Base-by-base conservation (phyloP, 2,329 filamentous ascomycete species). In the Gnomoniopsis smithogilvyi region DNA sequence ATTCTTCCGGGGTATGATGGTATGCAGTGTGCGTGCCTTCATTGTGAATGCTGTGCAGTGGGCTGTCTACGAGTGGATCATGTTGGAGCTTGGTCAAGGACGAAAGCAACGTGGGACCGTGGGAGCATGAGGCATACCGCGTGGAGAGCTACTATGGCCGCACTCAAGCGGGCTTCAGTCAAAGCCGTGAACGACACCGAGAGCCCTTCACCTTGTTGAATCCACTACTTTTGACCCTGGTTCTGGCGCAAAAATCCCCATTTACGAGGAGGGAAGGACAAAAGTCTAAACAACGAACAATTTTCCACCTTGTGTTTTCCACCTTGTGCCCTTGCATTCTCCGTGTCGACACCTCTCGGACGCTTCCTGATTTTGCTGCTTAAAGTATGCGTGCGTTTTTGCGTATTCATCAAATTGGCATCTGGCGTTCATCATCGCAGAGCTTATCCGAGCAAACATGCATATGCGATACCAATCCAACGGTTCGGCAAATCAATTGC, bases 1-100 rank as follows among this genome's bases (percentile, higher is more conserved):
- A 1, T 92, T 93, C 73, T 92, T 91, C 69, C 80, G 86, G 33
- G 90, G 90, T 0, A 72, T 98, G 46, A 85, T 86, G 0, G 80
- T 96, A 34, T 98, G 94, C 72, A 96, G 91, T 72, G 74, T 90
- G 10, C 80, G 94, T 65, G 94, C 94, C 0, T 97, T 98, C 71
- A 78, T 96, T 54, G 94, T 97, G 43, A 97, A 97, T 76, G 93
- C 94, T 2, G 89, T 91, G n/a, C 81, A 92, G 76, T 98, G 93
- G 93, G 89, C 89, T 24, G 85, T 91, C 6, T 97, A 97, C 70
- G 93, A 97, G 75, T 92, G 89, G 86, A 84, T 91, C 67, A 94
- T 96, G 89, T 69, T 72, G 26, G 78, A 83, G 67, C 68, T 87
- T 22, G 76, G 75, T 3, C 69, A 74, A 52, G 72, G 71, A 6